Evolutionary conservation across 2,329 filamentous ascomycete genomes (phyloP).

Genomic region (Davidsoniella eucalypti): DNA sequence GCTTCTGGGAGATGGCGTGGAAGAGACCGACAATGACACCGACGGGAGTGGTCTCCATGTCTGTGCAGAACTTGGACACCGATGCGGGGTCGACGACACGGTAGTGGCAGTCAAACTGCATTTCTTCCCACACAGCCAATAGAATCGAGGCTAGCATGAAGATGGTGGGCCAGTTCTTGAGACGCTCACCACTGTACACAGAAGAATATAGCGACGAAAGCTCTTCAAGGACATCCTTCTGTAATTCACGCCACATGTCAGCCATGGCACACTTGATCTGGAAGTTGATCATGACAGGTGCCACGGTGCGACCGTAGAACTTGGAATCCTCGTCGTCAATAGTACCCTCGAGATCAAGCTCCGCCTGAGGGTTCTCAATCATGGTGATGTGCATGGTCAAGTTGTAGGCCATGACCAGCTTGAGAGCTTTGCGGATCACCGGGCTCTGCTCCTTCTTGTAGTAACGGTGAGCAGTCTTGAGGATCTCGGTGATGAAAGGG

Average conservation of each 20-base stretch:
- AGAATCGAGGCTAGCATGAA: slow-evolving; percentile 93
- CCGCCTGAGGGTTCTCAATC: slow-evolving; percentile 74
- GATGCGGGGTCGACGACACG: slow-evolving; percentile 68
- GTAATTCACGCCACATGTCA: slow-evolving; percentile 94
- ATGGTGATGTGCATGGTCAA: slow-evolving; percentile 87
- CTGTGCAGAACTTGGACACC: slow-evolving; percentile 85
- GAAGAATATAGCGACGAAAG: slow-evolving; percentile 87
- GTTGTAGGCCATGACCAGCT: slow-evolving; percentile 91
- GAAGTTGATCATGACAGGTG: slow-evolving; percentile 98
- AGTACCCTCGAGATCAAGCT: slow-evolving; percentile 61
- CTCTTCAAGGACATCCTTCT: slow-evolving; percentile 92
- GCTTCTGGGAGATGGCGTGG: slow-evolving; percentile 93
- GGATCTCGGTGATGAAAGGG: slow-evolving; percentile 83
- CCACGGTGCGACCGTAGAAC: slow-evolving; percentile 77
- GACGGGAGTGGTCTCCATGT: slow-evolving; percentile 93
- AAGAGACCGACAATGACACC: slow-evolving; percentile 94
- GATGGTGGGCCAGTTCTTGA: slow-evolving; percentile 98
- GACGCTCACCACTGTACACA: slow-evolving; percentile 89
- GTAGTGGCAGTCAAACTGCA: slow-evolving; percentile 98
- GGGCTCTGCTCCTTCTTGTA: slow-evolving; percentile 77
- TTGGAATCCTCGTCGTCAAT: slow-evolving; percentile 77
- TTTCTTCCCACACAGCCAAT: slow-evolving; percentile 91
- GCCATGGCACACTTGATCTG: slow-evolving; percentile 95
- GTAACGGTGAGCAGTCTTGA: slow-evolving; percentile 90
- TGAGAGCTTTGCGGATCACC: slow-evolving; percentile 86